These are phyloP conservation scores for Collybia mongolica DNA, from an alignment of 768 basidiomycete genomes.

Conservation along the genomic window DNA sequence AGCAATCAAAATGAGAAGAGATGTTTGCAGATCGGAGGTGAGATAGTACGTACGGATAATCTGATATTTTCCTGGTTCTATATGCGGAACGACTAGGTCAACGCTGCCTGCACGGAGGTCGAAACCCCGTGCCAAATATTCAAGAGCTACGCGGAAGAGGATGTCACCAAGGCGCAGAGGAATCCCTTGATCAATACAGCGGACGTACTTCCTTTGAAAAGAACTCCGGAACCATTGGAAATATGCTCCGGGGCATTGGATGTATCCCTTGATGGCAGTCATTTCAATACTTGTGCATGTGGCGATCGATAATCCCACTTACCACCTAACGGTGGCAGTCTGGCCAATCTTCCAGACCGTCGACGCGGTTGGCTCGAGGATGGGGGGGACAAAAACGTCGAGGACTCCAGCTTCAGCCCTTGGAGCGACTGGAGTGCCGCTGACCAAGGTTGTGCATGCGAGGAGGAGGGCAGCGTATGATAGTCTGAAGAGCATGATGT, in stretches of 20 bases:
- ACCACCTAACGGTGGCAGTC: constrained; percentile 27
- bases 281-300: not conserved
- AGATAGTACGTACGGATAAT: constrained; percentile 38
- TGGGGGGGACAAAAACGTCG: constrained; percentile 30
- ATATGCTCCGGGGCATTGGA: constrained; percentile 36
- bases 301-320: constrained; percentile 1
- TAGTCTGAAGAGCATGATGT: too few species aligned
- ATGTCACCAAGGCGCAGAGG: not conserved
- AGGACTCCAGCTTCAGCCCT: constrained; percentile 13
- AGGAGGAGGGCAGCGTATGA: too few species aligned
- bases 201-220: constrained; percentile 1
- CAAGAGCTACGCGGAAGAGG: constrained; percentile 5
- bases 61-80: constrained; percentile 30
- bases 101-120: constrained; percentile 31
- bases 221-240: constrained; percentile 36
- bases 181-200: not conserved
- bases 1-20: not conserved
- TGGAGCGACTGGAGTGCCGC: constrained; percentile 15
- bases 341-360: constrained; percentile 29
- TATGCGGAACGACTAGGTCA: constrained; percentile 34
- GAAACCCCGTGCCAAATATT: constrained; percentile 31
- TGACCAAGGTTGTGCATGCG: constrained; percentile 12
- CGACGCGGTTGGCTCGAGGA: constrained; percentile 23
- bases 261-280: constrained; percentile 29
- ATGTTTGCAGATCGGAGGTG: not conserved